Conservation (phyloP, 257 asterid species). For the Ilex aquifolium region DNA sequence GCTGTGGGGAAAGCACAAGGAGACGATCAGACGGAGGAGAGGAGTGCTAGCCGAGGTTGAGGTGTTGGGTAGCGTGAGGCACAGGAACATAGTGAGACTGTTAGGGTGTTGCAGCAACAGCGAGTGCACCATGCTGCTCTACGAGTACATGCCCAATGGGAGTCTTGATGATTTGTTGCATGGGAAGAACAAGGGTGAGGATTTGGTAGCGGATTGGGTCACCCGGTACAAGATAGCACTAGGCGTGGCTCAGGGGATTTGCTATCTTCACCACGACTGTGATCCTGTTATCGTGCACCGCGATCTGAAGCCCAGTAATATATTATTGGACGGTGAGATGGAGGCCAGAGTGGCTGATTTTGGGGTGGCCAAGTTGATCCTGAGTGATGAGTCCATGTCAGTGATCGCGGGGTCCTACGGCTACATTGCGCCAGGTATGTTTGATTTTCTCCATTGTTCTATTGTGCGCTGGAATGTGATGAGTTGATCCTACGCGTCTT, state of each 20-base stretch:
- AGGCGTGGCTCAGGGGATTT: slow-evolving; percentile 92
- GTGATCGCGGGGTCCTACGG: slow-evolving; percentile 93
- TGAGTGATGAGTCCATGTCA: slow-evolving; percentile 66
- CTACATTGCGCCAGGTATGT: slow-evolving; percentile 88
- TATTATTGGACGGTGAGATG: slow-evolving; percentile 59
- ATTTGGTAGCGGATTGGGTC: slow-evolving; percentile 59
- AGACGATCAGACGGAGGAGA: slow-evolving; percentile 32
- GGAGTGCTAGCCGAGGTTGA: slow-evolving; percentile 95
- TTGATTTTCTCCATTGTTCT: background rate
- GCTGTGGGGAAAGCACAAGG: slow-evolving; percentile 81
- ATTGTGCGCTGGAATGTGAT: too few species aligned
- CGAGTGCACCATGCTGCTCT: slow-evolving; percentile 64
- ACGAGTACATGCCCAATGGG: slow-evolving; percentile 95
- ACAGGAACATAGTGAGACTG: slow-evolving; percentile 72
- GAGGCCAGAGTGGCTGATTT: slow-evolving; percentile 89
- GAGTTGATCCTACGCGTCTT: too few species aligned
- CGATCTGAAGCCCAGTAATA: slow-evolving; percentile 71
- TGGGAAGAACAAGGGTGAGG: slow-evolving; percentile 54
- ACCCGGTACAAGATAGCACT: slow-evolving; percentile 64
- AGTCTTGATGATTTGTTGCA: slow-evolving; percentile 73
- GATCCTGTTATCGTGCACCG: slow-evolving; percentile 77
- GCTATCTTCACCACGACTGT: slow-evolving; percentile 90
- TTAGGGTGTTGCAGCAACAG: slow-evolving; percentile 69
- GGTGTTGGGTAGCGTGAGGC: slow-evolving; percentile 78
- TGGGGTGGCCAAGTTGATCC: slow-evolving; percentile 77